These are phyloP conservation scores for Starmerella scarabaei DNA, from an alignment of 805 yeast species.

Conservation along the genomic window DNA sequence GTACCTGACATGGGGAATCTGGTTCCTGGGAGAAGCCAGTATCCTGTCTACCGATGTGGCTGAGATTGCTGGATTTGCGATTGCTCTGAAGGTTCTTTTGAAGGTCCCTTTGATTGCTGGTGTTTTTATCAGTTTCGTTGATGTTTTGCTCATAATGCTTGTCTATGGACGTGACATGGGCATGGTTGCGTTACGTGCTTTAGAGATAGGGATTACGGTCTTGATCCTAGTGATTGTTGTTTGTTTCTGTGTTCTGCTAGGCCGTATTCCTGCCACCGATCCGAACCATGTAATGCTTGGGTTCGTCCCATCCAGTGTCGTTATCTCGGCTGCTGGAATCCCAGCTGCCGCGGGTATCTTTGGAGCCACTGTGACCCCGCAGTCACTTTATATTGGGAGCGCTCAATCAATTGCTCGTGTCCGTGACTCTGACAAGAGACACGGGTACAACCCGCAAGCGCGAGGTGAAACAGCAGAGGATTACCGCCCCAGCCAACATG, in stretches of 20 bases:
- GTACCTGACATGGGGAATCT: slow-evolving; percentile 38
- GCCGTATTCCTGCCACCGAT: slow-evolving; percentile 44
- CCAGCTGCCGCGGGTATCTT: slow-evolving; percentile 72
- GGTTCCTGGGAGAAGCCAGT: slow-evolving; percentile 74
- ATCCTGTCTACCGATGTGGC: slow-evolving; percentile 94
- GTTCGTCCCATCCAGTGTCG: slow-evolving; percentile 40
- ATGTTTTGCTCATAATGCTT: slow-evolving; percentile 71
- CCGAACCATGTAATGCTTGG: slow-evolving; percentile 57
- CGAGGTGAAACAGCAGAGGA: slow-evolving; percentile 21
- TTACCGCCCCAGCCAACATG: slow-evolving; percentile 59
- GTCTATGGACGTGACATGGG: slow-evolving; percentile 84
- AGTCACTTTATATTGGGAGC: slow-evolving; percentile 73
- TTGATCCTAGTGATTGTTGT: slow-evolving; percentile 75
- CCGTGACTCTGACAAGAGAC: slow-evolving; percentile 58
- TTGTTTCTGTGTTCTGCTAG: slow-evolving; percentile 70
- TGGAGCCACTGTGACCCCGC: slow-evolving; percentile 96
- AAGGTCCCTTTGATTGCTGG: slow-evolving; percentile 71
- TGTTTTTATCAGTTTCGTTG: slow-evolving; percentile 70
- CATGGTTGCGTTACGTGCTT: slow-evolving; percentile 57
- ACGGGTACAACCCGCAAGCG: slow-evolving; percentile 34
- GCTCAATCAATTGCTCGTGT: slow-evolving; percentile 80
- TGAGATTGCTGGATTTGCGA: slow-evolving; percentile 96
- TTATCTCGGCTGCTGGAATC: slow-evolving; percentile 52
- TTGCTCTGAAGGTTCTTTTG: slow-evolving; percentile 73
- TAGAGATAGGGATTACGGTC: slow-evolving; percentile 68